These are phyloP conservation scores for Eucalyptus tenuipes DNA, from an alignment of 345 rosid species.

Conservation along the genomic window DNA sequence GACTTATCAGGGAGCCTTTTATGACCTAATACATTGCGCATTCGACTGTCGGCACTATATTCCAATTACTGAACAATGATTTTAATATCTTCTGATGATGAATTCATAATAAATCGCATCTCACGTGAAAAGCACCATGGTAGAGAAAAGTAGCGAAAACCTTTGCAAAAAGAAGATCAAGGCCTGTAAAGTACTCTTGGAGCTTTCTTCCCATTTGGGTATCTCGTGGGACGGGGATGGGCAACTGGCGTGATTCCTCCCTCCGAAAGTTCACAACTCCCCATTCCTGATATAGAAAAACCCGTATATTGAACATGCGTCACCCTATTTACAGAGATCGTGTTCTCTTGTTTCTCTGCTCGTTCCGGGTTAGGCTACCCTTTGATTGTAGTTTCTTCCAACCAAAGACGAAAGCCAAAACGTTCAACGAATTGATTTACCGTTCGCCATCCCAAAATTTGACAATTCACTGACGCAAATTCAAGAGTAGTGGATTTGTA, in stretches of 20 bases:
- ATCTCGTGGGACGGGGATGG: background rate
- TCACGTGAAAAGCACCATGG: background rate
- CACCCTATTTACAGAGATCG: background rate
- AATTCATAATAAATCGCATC: background rate
- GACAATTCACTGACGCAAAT: no score
- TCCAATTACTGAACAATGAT: background rate
- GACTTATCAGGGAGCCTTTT: background rate
- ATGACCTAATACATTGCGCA: background rate
- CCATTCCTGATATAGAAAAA: background rate
- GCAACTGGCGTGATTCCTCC: background rate
- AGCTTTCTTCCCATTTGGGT: background rate
- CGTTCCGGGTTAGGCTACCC: background rate
- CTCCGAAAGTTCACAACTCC: background rate
- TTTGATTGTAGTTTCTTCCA: background rate
- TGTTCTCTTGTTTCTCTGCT: background rate
- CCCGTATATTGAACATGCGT: background rate
- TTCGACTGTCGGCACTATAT: background rate
- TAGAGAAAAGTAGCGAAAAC: background rate
- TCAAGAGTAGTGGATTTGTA: background rate
- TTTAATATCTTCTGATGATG: background rate
- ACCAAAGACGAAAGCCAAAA: background rate
- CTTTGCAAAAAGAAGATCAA: background rate
- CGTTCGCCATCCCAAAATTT: no score
- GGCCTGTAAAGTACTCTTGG: background rate
- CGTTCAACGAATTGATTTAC: no score